A percentile compares a stretch with the other conserved stretches of the same genome.
Conservation (phyloP, 331 rosid species). For the Malus hybrid region DNA sequence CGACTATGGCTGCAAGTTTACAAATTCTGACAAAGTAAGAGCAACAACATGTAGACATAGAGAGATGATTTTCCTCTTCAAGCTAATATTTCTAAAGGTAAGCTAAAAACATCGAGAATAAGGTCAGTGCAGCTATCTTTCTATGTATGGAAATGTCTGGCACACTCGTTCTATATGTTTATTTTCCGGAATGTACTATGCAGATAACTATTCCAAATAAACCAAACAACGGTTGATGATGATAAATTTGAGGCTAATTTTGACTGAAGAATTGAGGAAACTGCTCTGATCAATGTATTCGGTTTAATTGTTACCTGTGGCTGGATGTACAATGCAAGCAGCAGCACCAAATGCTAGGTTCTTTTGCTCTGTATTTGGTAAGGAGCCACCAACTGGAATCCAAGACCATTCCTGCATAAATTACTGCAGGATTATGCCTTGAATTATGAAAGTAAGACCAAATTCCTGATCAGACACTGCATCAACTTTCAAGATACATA, state of each 20-base stretch:
- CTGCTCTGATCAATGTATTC: neutral
- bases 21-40: too few species aligned
- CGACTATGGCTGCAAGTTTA: too few species aligned
- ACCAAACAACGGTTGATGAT: conserved; percentile 3
- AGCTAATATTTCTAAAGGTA: too few species aligned
- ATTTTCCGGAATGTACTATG: too few species aligned
- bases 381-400: conserved; percentile 96
- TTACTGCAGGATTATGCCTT: neutral
- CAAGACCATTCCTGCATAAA: conserved; percentile 88
- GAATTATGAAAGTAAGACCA: neutral
- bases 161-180: too few species aligned
- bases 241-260: too few species aligned
- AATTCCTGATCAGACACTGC: neutral
- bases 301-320: conserved; percentile 52
- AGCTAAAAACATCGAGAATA: too few species aligned
- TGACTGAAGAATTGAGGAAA: neutral
- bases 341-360: conserved; percentile 98
- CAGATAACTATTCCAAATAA: neutral
- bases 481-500: neutral
- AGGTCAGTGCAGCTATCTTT: too few species aligned
- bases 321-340: conserved; percentile 99
- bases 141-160: too few species aligned
- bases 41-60: too few species aligned
- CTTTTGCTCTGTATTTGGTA: conserved; percentile 92
- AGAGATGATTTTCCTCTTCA: too few species aligned